These are phyloP conservation scores for Chaetoceros muelleri DNA, from an alignment of 108 stramenopile genomes.

Conservation along the genomic window DNA sequence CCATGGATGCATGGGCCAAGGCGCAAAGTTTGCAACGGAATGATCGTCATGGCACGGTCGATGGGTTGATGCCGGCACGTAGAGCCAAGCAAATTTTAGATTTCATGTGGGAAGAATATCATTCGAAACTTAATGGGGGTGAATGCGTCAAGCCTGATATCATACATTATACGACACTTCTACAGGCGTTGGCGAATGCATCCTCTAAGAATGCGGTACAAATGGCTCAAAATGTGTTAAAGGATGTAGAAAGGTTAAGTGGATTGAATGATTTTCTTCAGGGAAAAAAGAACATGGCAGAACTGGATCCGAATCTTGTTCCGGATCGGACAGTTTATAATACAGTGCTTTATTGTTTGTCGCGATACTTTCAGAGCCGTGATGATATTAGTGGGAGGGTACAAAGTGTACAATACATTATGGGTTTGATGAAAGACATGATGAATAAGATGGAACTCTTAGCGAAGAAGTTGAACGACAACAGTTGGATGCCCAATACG, in stretches of 20 bases:
- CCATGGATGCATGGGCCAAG: background rate
- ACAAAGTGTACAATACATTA: background rate
- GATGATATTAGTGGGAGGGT: background rate
- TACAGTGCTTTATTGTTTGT: background rate
- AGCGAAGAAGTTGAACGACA: background rate
- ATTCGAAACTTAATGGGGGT: slow-evolving; percentile 29
- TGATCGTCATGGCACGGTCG: background rate
- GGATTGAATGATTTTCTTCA: background rate
- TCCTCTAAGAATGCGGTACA: slow-evolving; percentile 6
- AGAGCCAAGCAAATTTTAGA: slow-evolving; percentile 26
- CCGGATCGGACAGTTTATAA: slow-evolving; percentile 3
- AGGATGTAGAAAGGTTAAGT: slow-evolving; percentile 6
- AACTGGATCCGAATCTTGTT: slow-evolving; percentile 1
- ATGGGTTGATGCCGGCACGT: slow-evolving; percentile 1
- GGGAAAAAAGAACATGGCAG: background rate
- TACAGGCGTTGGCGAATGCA: slow-evolving; percentile 20
- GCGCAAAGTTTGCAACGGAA: background rate
- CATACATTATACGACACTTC: slow-evolving; percentile 32
- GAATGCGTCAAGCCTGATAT: slow-evolving; percentile 58
- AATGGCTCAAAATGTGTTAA: slow-evolving; percentile 7
- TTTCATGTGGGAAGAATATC: slow-evolving; percentile 33
- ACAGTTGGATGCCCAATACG: background rate
- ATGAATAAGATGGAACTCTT: background rate
- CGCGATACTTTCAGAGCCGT: background rate
- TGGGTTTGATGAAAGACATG: background rate